Evolutionary conservation across 2,329 filamentous ascomycete species (phyloP), one percentile per base, ranked within the genome.

Genomic region (Hypoxylon sp.): DNA sequence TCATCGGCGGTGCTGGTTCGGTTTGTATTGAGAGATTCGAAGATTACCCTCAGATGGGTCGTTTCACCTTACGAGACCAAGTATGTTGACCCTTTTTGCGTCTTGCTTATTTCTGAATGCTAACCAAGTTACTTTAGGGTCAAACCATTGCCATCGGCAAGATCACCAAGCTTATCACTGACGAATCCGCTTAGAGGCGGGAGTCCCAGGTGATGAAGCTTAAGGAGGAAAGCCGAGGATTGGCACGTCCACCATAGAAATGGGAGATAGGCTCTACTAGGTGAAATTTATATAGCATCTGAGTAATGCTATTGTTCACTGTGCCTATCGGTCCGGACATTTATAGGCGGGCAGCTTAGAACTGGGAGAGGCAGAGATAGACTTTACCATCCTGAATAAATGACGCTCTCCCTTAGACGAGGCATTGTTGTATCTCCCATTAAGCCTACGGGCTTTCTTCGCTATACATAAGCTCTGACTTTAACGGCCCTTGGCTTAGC

Each of bases 91-190:
- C 37, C 19, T 29, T 14, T 22, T 59, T 17, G 9, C 3, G 9
- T 10, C 39, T 44, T 17, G 5, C 3, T 44, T 11, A 22, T 11
- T 50, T 64, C 53, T 65, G 77, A 68, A 76, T 37, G 33, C 52
- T 58, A 58, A 58, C 77, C 79, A 74, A 75, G 35, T 22, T 61
- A 71, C 56, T 78, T 60, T 78, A 98, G 91, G 96, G 96, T 76
- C 95, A 98, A 92, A 99, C 96, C 0, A 98, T 99, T 84, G 96
- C 96, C 63, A 99, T 99, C 83, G 96, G 96, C 78, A 99, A 99
- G 88, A 97, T 99, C 80, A 98, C 94, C 67, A 98, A 94, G 87
- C 88, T 99, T 71, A 85, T 89, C 75, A 83, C 78, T 6, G 80
- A 83, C 17, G 79, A 80, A 0, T 52, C 76, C 57, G 72, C 73